Evolutionary conservation across 441 rosid genomes (phyloP).

Genomic region (Flueggea neowawraea): DNA sequence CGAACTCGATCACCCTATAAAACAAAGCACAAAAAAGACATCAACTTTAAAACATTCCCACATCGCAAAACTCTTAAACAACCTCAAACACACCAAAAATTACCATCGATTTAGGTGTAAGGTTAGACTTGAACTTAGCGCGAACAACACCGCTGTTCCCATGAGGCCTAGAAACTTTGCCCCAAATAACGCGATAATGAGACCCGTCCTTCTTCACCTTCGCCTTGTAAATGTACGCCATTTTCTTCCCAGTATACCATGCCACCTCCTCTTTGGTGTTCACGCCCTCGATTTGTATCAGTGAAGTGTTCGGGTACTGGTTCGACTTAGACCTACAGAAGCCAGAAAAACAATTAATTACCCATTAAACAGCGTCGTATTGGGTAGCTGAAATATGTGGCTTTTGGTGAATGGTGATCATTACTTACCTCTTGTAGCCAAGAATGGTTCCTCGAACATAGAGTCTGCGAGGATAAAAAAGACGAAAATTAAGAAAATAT

Average conservation of each 20-base stretch:
- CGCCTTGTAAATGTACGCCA: slow-evolving; percentile 91
- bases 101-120: slow-evolving; percentile 95
- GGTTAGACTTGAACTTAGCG: slow-evolving; percentile 79
- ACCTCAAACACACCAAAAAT: too few species aligned
- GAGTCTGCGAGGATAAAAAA: slow-evolving; percentile 44
- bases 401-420: neutral
- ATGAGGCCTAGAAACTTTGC: slow-evolving; percentile 81
- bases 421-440: slow-evolving; percentile 76
- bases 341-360: too few species aligned
- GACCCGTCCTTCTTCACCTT: slow-evolving; percentile 76
- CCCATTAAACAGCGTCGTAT: too few species aligned
- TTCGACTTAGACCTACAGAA: slow-evolving; percentile 73
- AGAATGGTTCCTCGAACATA: slow-evolving; percentile 86
- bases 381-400: neutral
- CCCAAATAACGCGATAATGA: slow-evolving; percentile 93
- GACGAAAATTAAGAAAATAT: neutral
- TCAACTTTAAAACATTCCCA: too few species aligned
- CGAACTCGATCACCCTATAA: too few species aligned
- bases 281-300: slow-evolving; percentile 91
- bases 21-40: too few species aligned
- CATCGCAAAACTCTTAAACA: too few species aligned
- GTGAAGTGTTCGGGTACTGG: slow-evolving; percentile 81
- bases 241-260: slow-evolving; percentile 77
- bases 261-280: slow-evolving; percentile 78
- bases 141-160: slow-evolving; percentile 92